phyloP scores from a whole-genome alignment of 768 basidiomycete species.

The Stropharia rugosoannulata region DNA sequence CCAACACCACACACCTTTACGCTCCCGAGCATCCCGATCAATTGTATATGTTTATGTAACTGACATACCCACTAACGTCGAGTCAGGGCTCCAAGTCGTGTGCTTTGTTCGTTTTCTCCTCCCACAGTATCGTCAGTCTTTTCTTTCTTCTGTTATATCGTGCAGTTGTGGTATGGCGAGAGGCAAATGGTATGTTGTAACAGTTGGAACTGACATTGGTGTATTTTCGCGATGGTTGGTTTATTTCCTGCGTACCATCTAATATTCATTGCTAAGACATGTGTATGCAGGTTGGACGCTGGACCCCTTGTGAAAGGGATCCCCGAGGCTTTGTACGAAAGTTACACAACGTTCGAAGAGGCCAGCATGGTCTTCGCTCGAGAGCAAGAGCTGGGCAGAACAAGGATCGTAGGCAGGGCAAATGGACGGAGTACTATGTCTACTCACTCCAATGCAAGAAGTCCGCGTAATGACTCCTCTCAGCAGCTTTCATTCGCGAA shows the following conservation, averaged over 20 bases:
- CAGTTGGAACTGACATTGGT: conserved; percentile 34
- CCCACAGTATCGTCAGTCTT: no score
- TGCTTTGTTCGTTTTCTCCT: no score
- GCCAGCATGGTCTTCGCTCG: conserved; percentile 32
- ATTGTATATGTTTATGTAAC: no score
- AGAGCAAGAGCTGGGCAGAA: conserved; percentile 26
- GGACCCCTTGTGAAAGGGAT: conserved; percentile 42
- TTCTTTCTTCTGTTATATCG: not conserved
- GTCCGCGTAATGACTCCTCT: not conserved
- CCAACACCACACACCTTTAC: no score
- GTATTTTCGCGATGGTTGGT: conserved; percentile 39
- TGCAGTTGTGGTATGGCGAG: conserved; percentile 24
- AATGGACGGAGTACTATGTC: not conserved
- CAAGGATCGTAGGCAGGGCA: conserved; percentile 21
- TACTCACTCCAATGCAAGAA: conserved; percentile 1
- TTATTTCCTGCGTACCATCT: not conserved
- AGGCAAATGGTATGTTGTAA: conserved; percentile 43
- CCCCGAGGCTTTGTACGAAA: conserved; percentile 39
- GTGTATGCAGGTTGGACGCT: conserved; percentile 40
- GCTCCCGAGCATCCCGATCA: no score
- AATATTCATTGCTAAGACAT: not conserved
- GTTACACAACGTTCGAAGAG: conserved; percentile 41
- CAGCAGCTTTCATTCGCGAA: not conserved
- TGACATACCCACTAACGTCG: no score
- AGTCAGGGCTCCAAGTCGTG: no score